A percentile compares a stretch with the other conserved stretches of the same genome.
Conservation (phyloP, 169 alveolate genomes). For the Plasmodium falciparum region DNA sequence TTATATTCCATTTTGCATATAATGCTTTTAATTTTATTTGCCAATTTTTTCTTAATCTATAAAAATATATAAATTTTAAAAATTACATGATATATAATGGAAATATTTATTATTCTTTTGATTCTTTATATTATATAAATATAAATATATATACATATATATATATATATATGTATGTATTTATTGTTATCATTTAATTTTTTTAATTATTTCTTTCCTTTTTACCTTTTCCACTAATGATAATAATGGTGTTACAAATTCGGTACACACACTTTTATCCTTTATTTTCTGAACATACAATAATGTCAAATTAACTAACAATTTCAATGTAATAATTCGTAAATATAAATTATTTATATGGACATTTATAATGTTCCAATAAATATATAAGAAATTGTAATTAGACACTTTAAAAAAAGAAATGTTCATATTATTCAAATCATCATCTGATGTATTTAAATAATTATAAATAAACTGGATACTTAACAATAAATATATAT, state of each 20-base stretch:
- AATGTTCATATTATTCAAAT: slow-evolving; percentile 22
- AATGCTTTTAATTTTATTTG: slow-evolving; percentile 42
- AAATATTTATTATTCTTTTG: too few relatives aligned
- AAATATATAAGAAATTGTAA: slow-evolving; percentile 45
- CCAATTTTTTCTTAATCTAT: slow-evolving; percentile 68
- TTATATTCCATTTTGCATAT: slow-evolving; percentile 65
- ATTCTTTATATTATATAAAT: neutral
- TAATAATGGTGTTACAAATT: slow-evolving; percentile 14
- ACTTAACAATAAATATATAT: slow-evolving; percentile 40
- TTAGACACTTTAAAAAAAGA: slow-evolving; percentile 54
- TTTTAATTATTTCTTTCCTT: neutral
- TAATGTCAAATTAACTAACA: slow-evolving; percentile 41
- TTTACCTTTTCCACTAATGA: slow-evolving; percentile 28
- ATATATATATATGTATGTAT: neutral
- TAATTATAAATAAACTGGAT: slow-evolving; percentile 67
- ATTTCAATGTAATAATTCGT: slow-evolving; percentile 44
- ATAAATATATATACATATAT: neutral
- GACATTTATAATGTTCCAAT: slow-evolving; percentile 50
- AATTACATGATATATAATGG: too few relatives aligned
- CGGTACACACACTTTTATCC: slow-evolving; percentile 11
- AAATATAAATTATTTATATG: slow-evolving; percentile 73
- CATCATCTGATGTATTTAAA: slow-evolving; percentile 18
- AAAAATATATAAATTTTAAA: neutral
- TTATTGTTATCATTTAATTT: neutral
- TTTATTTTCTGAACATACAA: slow-evolving; percentile 26